Evolutionary conservation across 2,329 filamentous ascomycete genomes (phyloP).

Genomic region (Pseudocercospora cruenta): DNA sequence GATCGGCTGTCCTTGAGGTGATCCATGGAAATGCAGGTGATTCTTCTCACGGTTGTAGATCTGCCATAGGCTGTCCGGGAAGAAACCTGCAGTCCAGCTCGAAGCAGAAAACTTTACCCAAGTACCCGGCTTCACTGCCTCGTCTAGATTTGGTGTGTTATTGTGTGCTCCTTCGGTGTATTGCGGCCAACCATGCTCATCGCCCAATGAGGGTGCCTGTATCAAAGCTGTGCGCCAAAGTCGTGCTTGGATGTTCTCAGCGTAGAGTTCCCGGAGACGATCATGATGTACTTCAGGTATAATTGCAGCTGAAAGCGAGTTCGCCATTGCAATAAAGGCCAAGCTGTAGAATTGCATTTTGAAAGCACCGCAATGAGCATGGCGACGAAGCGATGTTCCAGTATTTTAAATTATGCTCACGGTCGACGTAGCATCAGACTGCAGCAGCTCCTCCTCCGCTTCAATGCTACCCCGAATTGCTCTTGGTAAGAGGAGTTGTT

Average conservation of each 20-base stretch:
- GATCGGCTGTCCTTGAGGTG: conserved; percentile 2
- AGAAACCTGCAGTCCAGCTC: conserved; percentile 26
- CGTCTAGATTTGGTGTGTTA: conserved; percentile 19
- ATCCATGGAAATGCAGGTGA: not conserved
- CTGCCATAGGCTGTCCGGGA: conserved; percentile 24
- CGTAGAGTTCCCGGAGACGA: not conserved
- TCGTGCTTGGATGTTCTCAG: conserved; percentile 25
- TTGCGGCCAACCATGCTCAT: conserved; percentile 21
- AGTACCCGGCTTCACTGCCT: conserved; percentile 11
- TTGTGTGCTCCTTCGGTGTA: conserved; percentile 24
- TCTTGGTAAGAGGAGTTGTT: not conserved
- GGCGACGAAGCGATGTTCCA: not conserved
- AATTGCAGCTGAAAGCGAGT: not conserved
- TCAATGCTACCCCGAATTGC: not conserved
- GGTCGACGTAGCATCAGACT: not conserved
- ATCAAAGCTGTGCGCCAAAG: conserved; percentile 23
- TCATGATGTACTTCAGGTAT: not conserved
- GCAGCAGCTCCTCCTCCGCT: not conserved
- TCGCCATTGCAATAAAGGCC: not conserved
- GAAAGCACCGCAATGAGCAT: not conserved
- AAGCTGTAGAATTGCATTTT: not conserved
- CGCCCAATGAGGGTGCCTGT: conserved; percentile 11
- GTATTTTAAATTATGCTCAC: not conserved
- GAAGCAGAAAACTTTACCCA: conserved; percentile 20
- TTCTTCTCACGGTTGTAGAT: conserved; percentile 16